A percentile compares a stretch with the other conserved stretches of the same genome.
phyloP scores from a whole-genome alignment of 139 green algal species.

The Penium margaritaceum region DNA sequence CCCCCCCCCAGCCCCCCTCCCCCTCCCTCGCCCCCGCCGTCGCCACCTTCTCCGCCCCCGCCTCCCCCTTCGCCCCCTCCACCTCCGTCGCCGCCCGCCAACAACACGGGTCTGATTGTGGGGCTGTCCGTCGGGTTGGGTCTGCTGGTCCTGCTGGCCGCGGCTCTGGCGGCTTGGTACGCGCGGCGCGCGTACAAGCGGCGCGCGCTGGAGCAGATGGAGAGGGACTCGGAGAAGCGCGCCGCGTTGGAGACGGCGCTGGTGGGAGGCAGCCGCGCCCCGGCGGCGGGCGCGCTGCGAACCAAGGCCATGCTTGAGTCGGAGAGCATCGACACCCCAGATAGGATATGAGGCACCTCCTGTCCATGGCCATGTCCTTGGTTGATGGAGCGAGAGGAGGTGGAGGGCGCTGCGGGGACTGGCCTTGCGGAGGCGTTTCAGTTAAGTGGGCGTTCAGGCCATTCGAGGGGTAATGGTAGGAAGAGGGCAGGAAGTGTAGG shows the following conservation, averaged over 20 bases:
- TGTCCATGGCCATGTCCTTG: too few relatives aligned
- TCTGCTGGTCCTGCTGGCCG: not conserved
- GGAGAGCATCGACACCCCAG: too few relatives aligned
- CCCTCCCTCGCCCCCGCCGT: not conserved
- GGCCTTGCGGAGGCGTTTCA: too few relatives aligned
- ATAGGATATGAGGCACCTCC: too few relatives aligned
- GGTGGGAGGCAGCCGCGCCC: not conserved
- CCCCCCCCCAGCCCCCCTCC: not conserved
- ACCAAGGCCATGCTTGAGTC: slow-evolving; percentile 2
- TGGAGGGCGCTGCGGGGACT: too few relatives aligned
- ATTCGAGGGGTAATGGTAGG: too few relatives aligned
- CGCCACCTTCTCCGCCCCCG: not conserved
- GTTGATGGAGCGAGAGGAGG: too few relatives aligned
- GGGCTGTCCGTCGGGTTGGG: not conserved
- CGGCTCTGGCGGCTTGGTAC: not conserved
- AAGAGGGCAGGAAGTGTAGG: too few relatives aligned
- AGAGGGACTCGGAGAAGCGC: slow-evolving; percentile 3
- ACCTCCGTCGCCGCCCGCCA: not conserved
- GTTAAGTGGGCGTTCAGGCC: too few relatives aligned
- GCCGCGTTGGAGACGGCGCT: not conserved
- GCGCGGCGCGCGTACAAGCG: not conserved
- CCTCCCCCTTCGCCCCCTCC: not conserved
- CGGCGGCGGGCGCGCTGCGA: not conserved
- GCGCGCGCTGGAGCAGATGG: not conserved
- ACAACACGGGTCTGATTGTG: not conserved